Evolutionary conservation across 768 basidiomycete species (phyloP), one percentile per base, ranked within the genome.

Genomic region (Dacryopinax primogenitus): DNA sequence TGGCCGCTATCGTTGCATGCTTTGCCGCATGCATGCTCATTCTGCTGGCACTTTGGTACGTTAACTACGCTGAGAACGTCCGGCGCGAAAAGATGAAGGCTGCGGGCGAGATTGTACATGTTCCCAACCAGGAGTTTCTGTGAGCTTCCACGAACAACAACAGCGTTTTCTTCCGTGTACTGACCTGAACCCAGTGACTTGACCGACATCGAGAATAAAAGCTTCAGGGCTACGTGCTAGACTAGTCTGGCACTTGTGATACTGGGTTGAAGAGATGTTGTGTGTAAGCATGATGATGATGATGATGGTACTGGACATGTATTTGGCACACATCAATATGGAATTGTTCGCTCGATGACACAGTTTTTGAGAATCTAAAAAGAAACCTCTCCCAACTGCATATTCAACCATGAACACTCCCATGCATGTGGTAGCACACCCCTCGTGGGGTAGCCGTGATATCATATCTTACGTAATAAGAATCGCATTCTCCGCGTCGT

Each of bases 31-130:
- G 51, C 21, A 58, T 58, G 9, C 21, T 58, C 30, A 58, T 58
- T 30, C 51, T 58, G 13, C 51, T 58, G 9, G 51, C 13, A 7
- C 26, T 58, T 18, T 58, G 51, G 51, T 58, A 58, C 18, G 51
- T 58, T 30, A 58, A 58, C 51, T 30, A 58, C 21, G 26, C 26
- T 30, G 51, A 58, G 51, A 58, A 58, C 51, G 51, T 58, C 4
- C 51, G 51, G 9, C 51, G 51, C 4, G 51, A 58, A 13, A 30
- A 23, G 9, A 13, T 58, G 3, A 32, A 9, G 26, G 30, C 3
- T 3, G 32, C 13, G 11, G 26, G 26, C 26, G 51, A 58, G 11
- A 28, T 28, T 30, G 51, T 58, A 3, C 51, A 58, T 21, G 51
- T 58, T 7, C 11, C 11, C 13, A 58, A 58, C 51, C 26, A 32